Conservation (phyloP, 2,329 filamentous ascomycete genomes). For the Diaporthe citri region DNA sequence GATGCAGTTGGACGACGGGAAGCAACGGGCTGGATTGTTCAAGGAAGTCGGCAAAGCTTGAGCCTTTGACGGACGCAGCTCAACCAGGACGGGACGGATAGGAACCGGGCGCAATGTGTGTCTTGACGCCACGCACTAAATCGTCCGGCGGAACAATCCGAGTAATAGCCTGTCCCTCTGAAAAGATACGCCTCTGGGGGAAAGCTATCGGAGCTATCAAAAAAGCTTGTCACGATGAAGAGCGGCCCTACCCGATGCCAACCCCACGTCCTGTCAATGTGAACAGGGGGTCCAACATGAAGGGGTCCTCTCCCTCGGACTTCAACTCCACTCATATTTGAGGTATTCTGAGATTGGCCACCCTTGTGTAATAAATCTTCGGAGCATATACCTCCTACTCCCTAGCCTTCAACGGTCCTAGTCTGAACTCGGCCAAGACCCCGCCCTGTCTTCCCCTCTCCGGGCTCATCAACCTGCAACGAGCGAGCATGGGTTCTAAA, state of each 20-base stretch:
- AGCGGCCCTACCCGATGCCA: neutral
- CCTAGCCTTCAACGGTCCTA: neutral
- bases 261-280: neutral
- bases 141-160: neutral
- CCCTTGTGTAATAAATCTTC: neutral
- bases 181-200: neutral
- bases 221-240: neutral
- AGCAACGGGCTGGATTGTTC: neutral
- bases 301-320: too few relatives aligned
- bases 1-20: neutral
- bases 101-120: neutral
- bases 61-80: neutral
- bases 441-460: neutral
- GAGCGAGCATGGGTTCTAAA: neutral
- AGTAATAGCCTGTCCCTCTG: neutral
- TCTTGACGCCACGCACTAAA: neutral
- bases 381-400: neutral
- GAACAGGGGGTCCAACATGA: neutral
- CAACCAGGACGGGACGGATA: neutral
- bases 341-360: neutral
- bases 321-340: neutral
- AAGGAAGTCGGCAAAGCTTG: neutral
- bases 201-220: neutral
- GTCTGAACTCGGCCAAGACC: neutral
- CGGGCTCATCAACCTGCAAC: neutral